Base-by-base conservation (phyloP, 768 basidiomycete genomes). In the Hygrocybe coccinea region DNA sequence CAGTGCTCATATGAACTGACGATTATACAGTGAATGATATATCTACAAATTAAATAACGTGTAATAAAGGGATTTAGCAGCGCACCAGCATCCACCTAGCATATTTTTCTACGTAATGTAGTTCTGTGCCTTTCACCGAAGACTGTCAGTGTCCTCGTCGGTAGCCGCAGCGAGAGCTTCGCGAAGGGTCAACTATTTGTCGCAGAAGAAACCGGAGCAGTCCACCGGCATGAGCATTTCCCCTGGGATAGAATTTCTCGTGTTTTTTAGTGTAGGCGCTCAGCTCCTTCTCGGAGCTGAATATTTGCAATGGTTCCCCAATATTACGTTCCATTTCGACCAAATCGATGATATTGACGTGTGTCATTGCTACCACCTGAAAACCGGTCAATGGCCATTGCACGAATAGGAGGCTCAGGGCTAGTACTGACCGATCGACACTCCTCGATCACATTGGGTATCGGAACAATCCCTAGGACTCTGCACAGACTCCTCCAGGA, bases 261-360 rank as follows among this genome's bases (percentile, higher is more conserved):
- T 38, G 54, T 0, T 1, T 5, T 2, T 10, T 53, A 0, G 72
- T 73, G 53, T 77, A 78, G 11, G 38, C 41, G 35, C 69, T 71
- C 22, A 77, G 59, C 3, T 56, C 65, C 0, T 39, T 2, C 12
- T 71, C 71, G 1, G 65, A 64, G 0, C 2, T 10, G 54, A 74
- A 75, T 0, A 60, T 54, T 0, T 11, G 54, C 12, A 68, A 53
- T 0, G 50, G 52, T 9, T 43, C 34, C n/a, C n/a, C n/a, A 3
- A 49, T 51, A 5, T 60, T 56, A 2, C 52, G 52, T 2, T 37
- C 48, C 3, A 54, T 57, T 49, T 74, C 68, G 8, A 72, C 62
- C 8, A 77, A 56, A 55, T 77, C 76, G 3, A 75, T 68, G 15
- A 76, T 61, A 56, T 77, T 77, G 38, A 76, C 74, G 52, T 73